Conservation (phyloP, 2,329 filamentous ascomycete species). For the Penicillium sp. region DNA sequence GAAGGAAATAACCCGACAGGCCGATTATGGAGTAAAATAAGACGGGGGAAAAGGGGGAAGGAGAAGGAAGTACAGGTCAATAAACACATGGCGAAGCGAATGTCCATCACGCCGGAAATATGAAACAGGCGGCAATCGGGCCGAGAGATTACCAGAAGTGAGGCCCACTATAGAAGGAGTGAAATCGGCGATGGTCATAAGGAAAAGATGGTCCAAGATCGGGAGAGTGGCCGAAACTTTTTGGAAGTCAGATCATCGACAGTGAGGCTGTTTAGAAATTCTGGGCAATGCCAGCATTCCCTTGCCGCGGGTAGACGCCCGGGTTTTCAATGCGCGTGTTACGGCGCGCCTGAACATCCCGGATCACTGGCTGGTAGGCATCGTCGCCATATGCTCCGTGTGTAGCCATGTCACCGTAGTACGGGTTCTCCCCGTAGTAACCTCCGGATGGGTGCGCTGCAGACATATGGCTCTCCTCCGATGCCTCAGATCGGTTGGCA, state of each 20-base stretch:
- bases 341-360: conserved; percentile 83
- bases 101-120: conserved; percentile 21
- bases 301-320: conserved; percentile 81
- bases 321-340: conserved; percentile 95
- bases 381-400: conserved; percentile 53
- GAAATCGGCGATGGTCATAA: conserved; percentile 17
- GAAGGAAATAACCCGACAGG: conserved; percentile 4
- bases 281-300: conserved; percentile 87
- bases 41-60: not conserved
- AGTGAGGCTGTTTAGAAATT: conserved; percentile 64
- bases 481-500: conserved; percentile 64
- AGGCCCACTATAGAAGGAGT: conserved; percentile 15
- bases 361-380: conserved; percentile 71
- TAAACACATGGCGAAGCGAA: conserved; percentile 26
- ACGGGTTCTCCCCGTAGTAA: conserved; percentile 53
- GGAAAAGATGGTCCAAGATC: conserved; percentile 9
- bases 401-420: conserved; percentile 46
- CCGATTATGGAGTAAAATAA: conserved; percentile 7
- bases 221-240: conserved; percentile 16
- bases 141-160: conserved; percentile 5
- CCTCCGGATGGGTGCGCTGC: conserved; percentile 44
- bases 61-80: conserved; percentile 16
- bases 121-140: conserved; percentile 10
- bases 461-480: conserved; percentile 51
- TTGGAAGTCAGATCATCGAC: not conserved